Conservation (phyloP, 1,284 basidiomycete genomes). For the Cryptococcus sp. region DNA sequence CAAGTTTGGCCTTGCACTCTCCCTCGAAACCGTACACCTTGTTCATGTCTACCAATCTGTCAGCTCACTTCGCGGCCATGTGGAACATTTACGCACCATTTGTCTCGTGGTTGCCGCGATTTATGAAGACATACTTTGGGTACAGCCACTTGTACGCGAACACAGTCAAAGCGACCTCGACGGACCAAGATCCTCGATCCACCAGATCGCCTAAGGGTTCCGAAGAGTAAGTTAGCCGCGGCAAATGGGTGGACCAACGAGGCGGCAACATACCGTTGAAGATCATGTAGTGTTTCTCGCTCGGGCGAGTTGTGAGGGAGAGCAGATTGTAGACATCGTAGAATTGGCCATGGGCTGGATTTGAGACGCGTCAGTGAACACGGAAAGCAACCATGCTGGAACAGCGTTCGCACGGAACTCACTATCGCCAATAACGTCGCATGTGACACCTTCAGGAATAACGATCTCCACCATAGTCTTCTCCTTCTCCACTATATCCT, state of each 20-base stretch:
- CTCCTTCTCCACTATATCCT: constrained; percentile 73
- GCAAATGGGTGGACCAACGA: constrained; percentile 12
- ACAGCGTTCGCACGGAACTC: constrained; percentile 27
- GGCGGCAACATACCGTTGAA: constrained; percentile 67
- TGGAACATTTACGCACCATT: constrained; percentile 50
- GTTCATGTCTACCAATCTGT: constrained; percentile 63
- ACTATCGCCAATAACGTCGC: constrained; percentile 87
- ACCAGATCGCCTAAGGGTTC: constrained; percentile 68
- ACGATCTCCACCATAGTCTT: constrained; percentile 78
- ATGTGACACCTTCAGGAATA: constrained; percentile 75
- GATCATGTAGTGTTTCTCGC: constrained; percentile 74
- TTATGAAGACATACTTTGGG: constrained; percentile 82
- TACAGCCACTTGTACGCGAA: constrained; percentile 98
- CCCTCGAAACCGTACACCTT: constrained; percentile 91
- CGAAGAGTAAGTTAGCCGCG: neutral
- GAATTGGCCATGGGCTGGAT: constrained; percentile 63
- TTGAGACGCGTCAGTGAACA: neutral
- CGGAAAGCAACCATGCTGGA: no score
- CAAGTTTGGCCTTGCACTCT: constrained; percentile 93
- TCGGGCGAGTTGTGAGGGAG: constrained; percentile 80
- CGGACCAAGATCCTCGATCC: constrained; percentile 71
- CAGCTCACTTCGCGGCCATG: neutral
- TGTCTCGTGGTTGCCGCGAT: constrained; percentile 96
- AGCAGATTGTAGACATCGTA: constrained; percentile 90
- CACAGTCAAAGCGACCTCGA: constrained; percentile 91